Evolutionary conservation across 192 early-diverging fungal genomes (phyloP), one percentile per base, ranked within the genome.

Genomic region (Fimicolochytrium jonesii): DNA sequence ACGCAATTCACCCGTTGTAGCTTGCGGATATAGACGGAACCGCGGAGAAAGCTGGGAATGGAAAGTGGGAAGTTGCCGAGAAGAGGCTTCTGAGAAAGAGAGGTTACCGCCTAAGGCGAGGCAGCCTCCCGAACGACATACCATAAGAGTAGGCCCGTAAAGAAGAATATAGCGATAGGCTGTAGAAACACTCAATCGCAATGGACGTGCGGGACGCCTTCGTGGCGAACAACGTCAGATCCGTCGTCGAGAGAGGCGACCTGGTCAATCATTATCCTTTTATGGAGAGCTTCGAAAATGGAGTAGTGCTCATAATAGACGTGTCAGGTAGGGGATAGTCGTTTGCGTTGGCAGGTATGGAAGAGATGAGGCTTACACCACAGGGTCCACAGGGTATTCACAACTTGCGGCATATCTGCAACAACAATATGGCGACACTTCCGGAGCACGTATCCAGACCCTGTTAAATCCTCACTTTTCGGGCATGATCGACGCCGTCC

Each of bases 201-300:
- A 42, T 37, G 55, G 31, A 42, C n/a, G 7, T 56, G 39, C 55
- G 34, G 4, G 55, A 42, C 22, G 23, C 15, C 1, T 56, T 56
- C 33, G 36, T 56, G 4, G 31, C 55, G 5, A n/a, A 29, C 9
- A 31, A 56, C 29, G 55, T 39, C 11, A 4, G 55, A 11, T 20
- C 33, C 6, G 11, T 11, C 17, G 55, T 42, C 6, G 55, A n/a
- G 18, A n/a, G 39, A 17, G 34, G 34, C 0, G n/a, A n/a, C n/a
- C n/a, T n/a, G n/a, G 22, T 56, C 35, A 56, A 31, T 13, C 18
- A 36, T 5, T 56, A 56, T 42, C 55, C 55, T 2, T 56, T 56
- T 37, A 36, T 56, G 31, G 55, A 56, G 23, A 36, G 18, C 11
- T 56, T 35, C 39, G 55, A 42, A 5, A 17, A 39, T 10, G 55